Conservation (phyloP, 2,329 filamentous ascomycete genomes). For the Mariannaea elegans region DNA sequence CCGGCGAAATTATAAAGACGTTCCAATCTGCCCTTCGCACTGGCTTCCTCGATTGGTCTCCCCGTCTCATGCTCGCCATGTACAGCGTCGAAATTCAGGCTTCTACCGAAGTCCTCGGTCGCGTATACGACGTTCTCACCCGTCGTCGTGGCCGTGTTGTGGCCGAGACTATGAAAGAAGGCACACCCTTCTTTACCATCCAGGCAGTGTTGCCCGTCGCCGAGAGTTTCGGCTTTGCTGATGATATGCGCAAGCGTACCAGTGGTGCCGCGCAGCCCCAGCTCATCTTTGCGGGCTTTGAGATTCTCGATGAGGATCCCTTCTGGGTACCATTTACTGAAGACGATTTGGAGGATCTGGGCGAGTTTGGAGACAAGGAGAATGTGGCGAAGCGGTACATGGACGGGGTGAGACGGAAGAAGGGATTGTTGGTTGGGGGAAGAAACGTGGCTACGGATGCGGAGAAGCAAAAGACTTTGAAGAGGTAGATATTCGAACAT, state of each 20-base stretch:
- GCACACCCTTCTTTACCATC: constrained; percentile 96
- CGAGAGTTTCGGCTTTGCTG: constrained; percentile 93
- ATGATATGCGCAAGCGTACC: constrained; percentile 95
- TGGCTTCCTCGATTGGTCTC: constrained; percentile 95
- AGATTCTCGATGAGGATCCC: constrained; percentile 92
- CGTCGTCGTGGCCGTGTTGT: constrained; percentile 89
- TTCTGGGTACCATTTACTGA: constrained; percentile 98
- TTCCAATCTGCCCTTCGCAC: constrained; percentile 84
- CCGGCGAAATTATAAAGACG: constrained; percentile 91
- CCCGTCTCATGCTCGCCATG: constrained; percentile 95
- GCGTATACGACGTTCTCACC: constrained; percentile 98
- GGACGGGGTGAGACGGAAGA: constrained; percentile 85
- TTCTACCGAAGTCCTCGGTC: constrained; percentile 91
- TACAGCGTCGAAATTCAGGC: constrained; percentile 98
- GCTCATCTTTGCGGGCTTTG: constrained; percentile 91
- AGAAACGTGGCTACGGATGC: constrained; percentile 82
- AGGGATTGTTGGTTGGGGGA: constrained; percentile 86
- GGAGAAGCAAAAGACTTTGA: constrained; percentile 85
- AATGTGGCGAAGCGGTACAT: constrained; percentile 98
- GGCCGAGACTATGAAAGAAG: constrained; percentile 91
- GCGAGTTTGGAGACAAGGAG: constrained; percentile 91
- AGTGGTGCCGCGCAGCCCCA: constrained; percentile 91
- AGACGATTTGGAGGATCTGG: constrained; percentile 94
- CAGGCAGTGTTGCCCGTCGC: constrained; percentile 87
- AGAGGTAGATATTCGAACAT: constrained; percentile 54